Evolutionary conservation across 176 grass and related monocot species (phyloP), one percentile per base, ranked within the genome.

Genomic region (Aechmea fasciata): DNA sequence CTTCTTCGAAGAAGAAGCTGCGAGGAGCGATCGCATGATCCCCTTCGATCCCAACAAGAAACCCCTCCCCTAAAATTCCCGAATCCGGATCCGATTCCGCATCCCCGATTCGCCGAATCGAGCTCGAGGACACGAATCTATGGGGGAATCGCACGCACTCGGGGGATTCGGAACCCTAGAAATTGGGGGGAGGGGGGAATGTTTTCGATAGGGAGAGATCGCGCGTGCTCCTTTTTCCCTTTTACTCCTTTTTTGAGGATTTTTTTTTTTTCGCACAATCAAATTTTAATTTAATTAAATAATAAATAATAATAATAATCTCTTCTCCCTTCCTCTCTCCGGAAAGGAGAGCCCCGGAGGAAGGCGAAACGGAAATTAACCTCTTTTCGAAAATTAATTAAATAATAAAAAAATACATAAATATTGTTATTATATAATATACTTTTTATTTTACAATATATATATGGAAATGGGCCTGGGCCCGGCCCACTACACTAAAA

Each of bases 1-100:
- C 47, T 78, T 70, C 24, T 51, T 65, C 52, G 67, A 78, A 15
- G 59, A 71, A 22, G 48, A 78, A 57, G 52, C 73, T 26, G 48
- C 74, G 5, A 61, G 55, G 20, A 61, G 7, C 48, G 77, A 79
- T 53, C 77, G 48, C 13, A 24, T 50, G 25, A 71, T 79, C 13
- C 51, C 71, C 33, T 70, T 23, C 53, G 68, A 67, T 18, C 41
- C 78, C 63, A 51, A 54, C 25, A 48, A 54, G 50, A 18, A 57
- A 61, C 10, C 29, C 8, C 49, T 14, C 66, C 55, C 23, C 69
- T 50, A 67, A 23, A 80, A 72, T 72, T 53, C 28, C 66, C 52
- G 64, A 68, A 47, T 26, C 63, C 28, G 18, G 28, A 70, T 28
- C 47, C 5, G 33, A 74, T 74, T 67, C 70, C 54, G 10, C 26